These are phyloP conservation scores for Teratosphaeria nubilosa DNA, from an alignment of 2,329 filamentous ascomycete species.

Conservation along the genomic window DNA sequence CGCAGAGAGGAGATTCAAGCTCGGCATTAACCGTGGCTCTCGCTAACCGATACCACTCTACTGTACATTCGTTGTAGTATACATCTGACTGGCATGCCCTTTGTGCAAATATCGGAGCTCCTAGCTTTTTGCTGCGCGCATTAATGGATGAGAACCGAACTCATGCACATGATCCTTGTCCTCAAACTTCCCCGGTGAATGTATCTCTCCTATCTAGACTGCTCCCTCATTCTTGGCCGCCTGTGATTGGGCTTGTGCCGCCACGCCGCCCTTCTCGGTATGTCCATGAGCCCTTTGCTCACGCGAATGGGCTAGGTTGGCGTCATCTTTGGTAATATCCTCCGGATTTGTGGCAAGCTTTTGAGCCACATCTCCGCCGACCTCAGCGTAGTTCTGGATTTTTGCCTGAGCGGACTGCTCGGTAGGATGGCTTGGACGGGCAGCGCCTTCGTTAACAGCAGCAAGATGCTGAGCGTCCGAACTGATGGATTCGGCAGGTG, in stretches of 20 bases:
- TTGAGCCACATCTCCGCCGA: slow-evolving; percentile 18
- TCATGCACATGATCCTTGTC: not conserved
- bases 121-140: not conserved
- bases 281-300: slow-evolving; percentile 24
- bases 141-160: no score
- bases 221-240: slow-evolving; percentile 18
- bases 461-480: slow-evolving; percentile 31
- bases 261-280: slow-evolving; percentile 25
- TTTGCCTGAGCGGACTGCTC: slow-evolving; percentile 24
- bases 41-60: not conserved
- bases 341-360: slow-evolving; percentile 27
- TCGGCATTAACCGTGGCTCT: not conserved
- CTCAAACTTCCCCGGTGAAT: not conserved
- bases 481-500: slow-evolving; percentile 24
- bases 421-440: slow-evolving; percentile 11
- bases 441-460: slow-evolving; percentile 21
- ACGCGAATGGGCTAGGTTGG: slow-evolving; percentile 20
- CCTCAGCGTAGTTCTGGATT: slow-evolving; percentile 23
- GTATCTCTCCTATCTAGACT: not conserved
- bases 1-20: not conserved
- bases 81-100: not conserved
- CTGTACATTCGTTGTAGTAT: not conserved
- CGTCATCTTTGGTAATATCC: slow-evolving; percentile 25
- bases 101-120: not conserved
- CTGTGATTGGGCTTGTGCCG: slow-evolving; percentile 23